phyloP scores from a whole-genome alignment of 306 rosid species.

The Cucumis sativus region Cucumber_9930_V3 NC_026661.2:4177001-4177500 shows the following conservation, averaged over 20 bases:
- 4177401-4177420: neutral
- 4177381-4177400: neutral
- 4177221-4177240: conserved; percentile 54
- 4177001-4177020: neutral
- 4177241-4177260: conserved; percentile 50
- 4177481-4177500: neutral
- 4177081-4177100: conserved; percentile 41
- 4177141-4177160: conserved; percentile 52
- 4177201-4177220: conserved; percentile 61
- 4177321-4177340: conserved; percentile 6
- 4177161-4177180: conserved; percentile 74
- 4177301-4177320: conserved; percentile 25
- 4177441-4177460: neutral
- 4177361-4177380: neutral
- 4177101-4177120: conserved; percentile 77
- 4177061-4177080: conserved; percentile 65
- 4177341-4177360: neutral
- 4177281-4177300: conserved; percentile 28
- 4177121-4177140: conserved; percentile 67
- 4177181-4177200: conserved; percentile 66
- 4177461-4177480: neutral
- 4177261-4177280: conserved; percentile 25
- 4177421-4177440: neutral
- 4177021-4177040: neutral
- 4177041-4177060: conserved; percentile 69